Evolutionary conservation across 1,284 basidiomycete genomes (phyloP).

Genomic region (Pseudozyma tsukubaensis): DNA sequence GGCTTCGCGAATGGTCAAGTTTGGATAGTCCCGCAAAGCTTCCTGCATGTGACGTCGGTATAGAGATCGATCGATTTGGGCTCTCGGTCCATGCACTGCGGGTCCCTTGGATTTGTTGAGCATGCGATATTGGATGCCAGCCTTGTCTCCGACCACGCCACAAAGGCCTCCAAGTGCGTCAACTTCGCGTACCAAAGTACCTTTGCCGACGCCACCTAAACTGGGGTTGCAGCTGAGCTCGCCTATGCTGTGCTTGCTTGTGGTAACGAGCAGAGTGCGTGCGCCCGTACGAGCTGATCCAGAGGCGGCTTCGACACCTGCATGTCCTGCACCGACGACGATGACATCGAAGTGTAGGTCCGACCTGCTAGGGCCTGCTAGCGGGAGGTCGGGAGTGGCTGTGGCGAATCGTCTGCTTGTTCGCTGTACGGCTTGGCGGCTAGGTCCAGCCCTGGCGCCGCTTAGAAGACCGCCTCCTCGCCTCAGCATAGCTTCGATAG

Average conservation of each 20-base stretch:
- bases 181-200: constrained; percentile 85
- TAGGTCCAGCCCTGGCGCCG: background rate
- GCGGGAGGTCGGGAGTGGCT: constrained; percentile 6
- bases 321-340: constrained; percentile 90
- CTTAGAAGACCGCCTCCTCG: background rate
- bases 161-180: constrained; percentile 87
- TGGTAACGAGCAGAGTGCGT: constrained; percentile 81
- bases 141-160: constrained; percentile 80
- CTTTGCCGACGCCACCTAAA: constrained; percentile 79
- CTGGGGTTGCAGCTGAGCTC: constrained; percentile 88
- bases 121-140: constrained; percentile 87
- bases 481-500: constrained; percentile 1
- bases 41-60: constrained; percentile 86
- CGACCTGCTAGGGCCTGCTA: constrained; percentile 18
- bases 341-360: constrained; percentile 74
- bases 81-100: constrained; percentile 87
- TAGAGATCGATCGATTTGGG: constrained; percentile 84
- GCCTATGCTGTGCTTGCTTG: constrained; percentile 81
- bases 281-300: constrained; percentile 85
- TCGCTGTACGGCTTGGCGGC: background rate
- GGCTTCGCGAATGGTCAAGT: constrained; percentile 78
- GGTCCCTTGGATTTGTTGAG: constrained; percentile 86
- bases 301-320: constrained; percentile 88
- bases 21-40: constrained; percentile 75
- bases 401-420: constrained; percentile 18